Conservation (phyloP, 2,329 filamentous ascomycete genomes). For the Keithomyces neogunnii region DNA sequence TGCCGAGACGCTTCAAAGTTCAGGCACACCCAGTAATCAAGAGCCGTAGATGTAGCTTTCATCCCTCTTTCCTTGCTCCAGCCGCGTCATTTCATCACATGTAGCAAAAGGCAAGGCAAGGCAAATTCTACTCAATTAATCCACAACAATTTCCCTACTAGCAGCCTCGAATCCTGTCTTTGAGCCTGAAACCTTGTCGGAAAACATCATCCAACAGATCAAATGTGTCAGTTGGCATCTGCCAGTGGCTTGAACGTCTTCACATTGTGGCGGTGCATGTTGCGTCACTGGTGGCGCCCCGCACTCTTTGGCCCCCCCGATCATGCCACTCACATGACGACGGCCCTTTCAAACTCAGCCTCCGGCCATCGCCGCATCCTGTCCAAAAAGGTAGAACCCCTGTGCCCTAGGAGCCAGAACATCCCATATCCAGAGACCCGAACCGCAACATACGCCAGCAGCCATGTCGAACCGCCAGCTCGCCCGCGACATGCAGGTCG, state of each 20-base stretch:
- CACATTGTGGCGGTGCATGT: conserved; percentile 1
- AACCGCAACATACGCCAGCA: neutral
- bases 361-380: neutral
- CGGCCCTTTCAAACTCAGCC: neutral
- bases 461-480: conserved; percentile 51
- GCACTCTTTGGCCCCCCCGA: neutral
- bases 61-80: too few relatives aligned
- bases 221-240: neutral
- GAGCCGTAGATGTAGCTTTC: too few relatives aligned
- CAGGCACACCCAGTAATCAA: too few relatives aligned
- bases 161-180: too few relatives aligned
- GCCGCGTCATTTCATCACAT: too few relatives aligned
- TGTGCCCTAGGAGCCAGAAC: neutral
- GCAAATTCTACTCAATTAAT: too few relatives aligned
- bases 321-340: conserved; percentile 8
- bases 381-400: neutral
- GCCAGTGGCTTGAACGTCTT: neutral
- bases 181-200: too few relatives aligned
- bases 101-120: too few relatives aligned
- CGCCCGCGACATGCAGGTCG: conserved; percentile 52
- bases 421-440: neutral
- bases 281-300: conserved; percentile 12
- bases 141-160: too few relatives aligned
- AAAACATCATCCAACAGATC: neutral
- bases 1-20: too few relatives aligned